A percentile compares a stretch with the other conserved stretches of the same genome.
Evolutionary conservation across 495 filamentous ascomycete genomes (phyloP).

Genomic region (Aspergillus avenaceus): DNA sequence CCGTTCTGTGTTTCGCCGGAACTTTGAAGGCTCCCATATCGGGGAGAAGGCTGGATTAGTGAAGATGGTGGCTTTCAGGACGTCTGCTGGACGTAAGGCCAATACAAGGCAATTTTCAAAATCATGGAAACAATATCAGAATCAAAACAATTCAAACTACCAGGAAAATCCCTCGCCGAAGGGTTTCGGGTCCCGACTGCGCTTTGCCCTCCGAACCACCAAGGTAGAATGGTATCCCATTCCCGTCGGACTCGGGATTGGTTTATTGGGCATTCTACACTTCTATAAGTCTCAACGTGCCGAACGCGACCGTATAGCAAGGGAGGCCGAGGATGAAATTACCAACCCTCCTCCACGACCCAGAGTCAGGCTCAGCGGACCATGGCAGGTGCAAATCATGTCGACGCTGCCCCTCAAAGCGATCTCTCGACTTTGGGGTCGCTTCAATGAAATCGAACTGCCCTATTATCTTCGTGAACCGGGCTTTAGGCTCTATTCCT

Average conservation of each 20-base stretch:
- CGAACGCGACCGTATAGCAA: slow-evolving; percentile 44
- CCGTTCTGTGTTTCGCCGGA: slow-evolving; percentile 26
- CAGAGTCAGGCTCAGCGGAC: slow-evolving; percentile 76
- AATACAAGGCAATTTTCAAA: slow-evolving; percentile 40
- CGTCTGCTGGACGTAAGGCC: slow-evolving; percentile 31
- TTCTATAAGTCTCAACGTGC: slow-evolving; percentile 69
- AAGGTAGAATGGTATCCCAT: slow-evolving; percentile 96
- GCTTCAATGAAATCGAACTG: slow-evolving; percentile 88
- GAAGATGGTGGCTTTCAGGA: slow-evolving; percentile 39
- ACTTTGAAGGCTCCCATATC: slow-evolving; percentile 23
- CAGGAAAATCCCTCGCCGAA: slow-evolving; percentile 32
- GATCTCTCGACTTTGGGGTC: slow-evolving; percentile 87
- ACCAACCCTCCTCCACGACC: slow-evolving; percentile 59
- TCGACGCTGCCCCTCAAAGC: slow-evolving; percentile 93
- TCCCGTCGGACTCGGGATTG: slow-evolving; percentile 83
- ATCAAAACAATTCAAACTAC: slow-evolving; percentile 27
- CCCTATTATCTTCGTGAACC: slow-evolving; percentile 87
- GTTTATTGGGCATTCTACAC: slow-evolving; percentile 77
- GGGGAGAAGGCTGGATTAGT: slow-evolving; percentile 29
- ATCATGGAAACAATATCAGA: slow-evolving; percentile 29
- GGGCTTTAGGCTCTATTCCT: slow-evolving; percentile 93
- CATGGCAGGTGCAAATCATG: slow-evolving; percentile 97
- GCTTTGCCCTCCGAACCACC: slow-evolving; percentile 62
- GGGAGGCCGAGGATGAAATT: slow-evolving; percentile 48
- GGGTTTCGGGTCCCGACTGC: slow-evolving; percentile 59